Evolutionary conservation across 371 early-diverging fungal genomes (phyloP).

Genomic region (Mucor mucedo): DNA sequence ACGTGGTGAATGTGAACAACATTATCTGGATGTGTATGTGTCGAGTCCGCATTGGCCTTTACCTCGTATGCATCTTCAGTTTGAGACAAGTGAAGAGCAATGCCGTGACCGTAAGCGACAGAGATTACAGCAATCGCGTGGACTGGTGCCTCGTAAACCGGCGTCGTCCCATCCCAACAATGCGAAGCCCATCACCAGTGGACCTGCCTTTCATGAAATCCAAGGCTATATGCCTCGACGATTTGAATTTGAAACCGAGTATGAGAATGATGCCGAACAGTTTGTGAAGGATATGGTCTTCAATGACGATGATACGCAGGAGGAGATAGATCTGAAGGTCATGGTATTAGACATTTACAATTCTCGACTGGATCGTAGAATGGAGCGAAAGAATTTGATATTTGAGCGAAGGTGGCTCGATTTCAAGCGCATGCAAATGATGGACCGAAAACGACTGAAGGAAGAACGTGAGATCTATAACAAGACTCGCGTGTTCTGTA

Average conservation of each 20-base stretch:
- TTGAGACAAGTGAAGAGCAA: constrained; percentile 49
- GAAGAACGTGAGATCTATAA: constrained; percentile 86
- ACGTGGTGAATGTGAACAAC: constrained; percentile 86
- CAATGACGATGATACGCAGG: constrained; percentile 83
- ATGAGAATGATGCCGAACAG: constrained; percentile 96
- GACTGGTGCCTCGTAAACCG: constrained; percentile 39
- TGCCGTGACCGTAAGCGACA: constrained; percentile 46
- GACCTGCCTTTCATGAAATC: constrained; percentile 95
- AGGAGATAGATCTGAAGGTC: constrained; percentile 89
- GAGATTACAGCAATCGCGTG: constrained; percentile 50
- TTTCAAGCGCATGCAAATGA: constrained; percentile 78
- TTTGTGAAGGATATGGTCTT: constrained; percentile 93
- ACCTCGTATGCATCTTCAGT: constrained; percentile 65
- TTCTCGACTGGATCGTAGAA: constrained; percentile 81
- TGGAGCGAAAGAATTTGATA: constrained; percentile 85
- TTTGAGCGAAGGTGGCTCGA: constrained; percentile 88
- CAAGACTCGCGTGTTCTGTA: constrained; percentile 88
- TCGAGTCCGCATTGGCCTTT: constrained; percentile 77
- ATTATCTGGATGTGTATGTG: constrained; percentile 89
- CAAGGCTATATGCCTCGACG: constrained; percentile 98
- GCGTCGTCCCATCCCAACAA: constrained; percentile 33
- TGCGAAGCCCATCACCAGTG: constrained; percentile 76
- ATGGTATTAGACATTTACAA: constrained; percentile 95
- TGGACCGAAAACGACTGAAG: constrained; percentile 81
- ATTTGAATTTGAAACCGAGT: constrained; percentile 97